Evolutionary conservation across 1,139 yeast genomes (phyloP), one percentile per base, ranked within the genome.

Genomic region (Zygoascus meyerae): DNA sequence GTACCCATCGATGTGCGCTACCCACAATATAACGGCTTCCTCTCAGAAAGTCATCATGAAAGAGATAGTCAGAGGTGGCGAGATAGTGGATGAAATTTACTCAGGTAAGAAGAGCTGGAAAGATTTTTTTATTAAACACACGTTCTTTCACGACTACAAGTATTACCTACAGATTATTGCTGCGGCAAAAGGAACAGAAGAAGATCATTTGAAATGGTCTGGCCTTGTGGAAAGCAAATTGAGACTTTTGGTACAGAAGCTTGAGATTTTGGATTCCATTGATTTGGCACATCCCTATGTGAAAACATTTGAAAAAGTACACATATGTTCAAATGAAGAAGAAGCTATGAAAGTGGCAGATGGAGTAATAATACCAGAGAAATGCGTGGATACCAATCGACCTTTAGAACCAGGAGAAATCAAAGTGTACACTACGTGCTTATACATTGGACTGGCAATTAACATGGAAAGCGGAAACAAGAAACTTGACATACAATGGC

Each of bases 1-100:
- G 0, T 92, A 92, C 61, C 99, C 99, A 0, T 89, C 97, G 0
- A 92, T 92, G 98, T 92, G 99, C 67, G 97, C 99, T 0, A 92
- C 99, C 0, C 99, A 92, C 63, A 92, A 92, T 64, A 90, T 92
- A 39, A 83, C 95, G 0, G 77, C 77, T 15, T 87, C 97, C 0
- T 90, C 97, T 0, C 94, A 86, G 61, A 79, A 77, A 55, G 78
- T 92, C 14, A 86, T 92, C 32, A 60, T 87, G 62, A 63, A 70
- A 14, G 99, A 92, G 63, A 73, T 92, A 56, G 67, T 74, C 48
- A 77, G 96, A 53, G 97, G 95, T 0, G 72, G 75, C 1, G 79
- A 75, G 37, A 71, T 89, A 8, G 78, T 87, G 72, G 78, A 73
- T 54, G 84, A 81, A n/a, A 84, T 94, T 42, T 71, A 71, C 49